A percentile compares a stretch with the other conserved stretches of the same genome.
phyloP scores from a whole-genome alignment of 78 protist genomes.

The Dictyostelium purpureum region DNA sequence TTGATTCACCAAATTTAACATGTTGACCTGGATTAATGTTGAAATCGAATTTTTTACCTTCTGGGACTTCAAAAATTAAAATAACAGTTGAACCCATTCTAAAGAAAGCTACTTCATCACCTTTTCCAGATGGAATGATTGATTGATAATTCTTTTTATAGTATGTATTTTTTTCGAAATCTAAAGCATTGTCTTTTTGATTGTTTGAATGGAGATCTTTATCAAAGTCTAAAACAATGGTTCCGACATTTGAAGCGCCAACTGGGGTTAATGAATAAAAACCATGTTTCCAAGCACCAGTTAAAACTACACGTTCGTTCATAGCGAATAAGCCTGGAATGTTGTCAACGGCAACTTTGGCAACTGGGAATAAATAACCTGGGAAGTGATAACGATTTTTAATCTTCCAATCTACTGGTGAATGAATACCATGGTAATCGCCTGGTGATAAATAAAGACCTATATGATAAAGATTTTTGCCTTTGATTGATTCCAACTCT shows the following conservation, averaged over 20 bases:
- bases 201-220: slow-evolving; percentile 17
- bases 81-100: slow-evolving; percentile 81
- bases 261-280: slow-evolving; percentile 79
- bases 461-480: slow-evolving; percentile 73
- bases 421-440: slow-evolving; percentile 83
- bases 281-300: slow-evolving; percentile 76
- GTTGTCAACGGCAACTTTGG: slow-evolving; percentile 60
- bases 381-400: slow-evolving; percentile 70
- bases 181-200: slow-evolving; percentile 3
- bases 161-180: neutral
- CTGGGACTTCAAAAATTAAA: slow-evolving; percentile 63
- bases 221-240: slow-evolving; percentile 70
- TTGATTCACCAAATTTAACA: slow-evolving; percentile 44
- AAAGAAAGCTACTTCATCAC: slow-evolving; percentile 69
- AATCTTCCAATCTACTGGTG: slow-evolving; percentile 78
- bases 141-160: neutral
- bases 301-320: slow-evolving; percentile 78
- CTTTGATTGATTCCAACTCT: neutral
- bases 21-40: slow-evolving; percentile 41
- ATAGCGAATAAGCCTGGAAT: slow-evolving; percentile 71
- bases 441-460: slow-evolving; percentile 82
- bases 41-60: slow-evolving; percentile 42
- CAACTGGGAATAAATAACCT: slow-evolving; percentile 80
- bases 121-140: neutral
- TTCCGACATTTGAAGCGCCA: slow-evolving; percentile 83